phyloP scores from a whole-genome alignment of 345 rosid species.

The Eucalyptus brandiana region DNA sequence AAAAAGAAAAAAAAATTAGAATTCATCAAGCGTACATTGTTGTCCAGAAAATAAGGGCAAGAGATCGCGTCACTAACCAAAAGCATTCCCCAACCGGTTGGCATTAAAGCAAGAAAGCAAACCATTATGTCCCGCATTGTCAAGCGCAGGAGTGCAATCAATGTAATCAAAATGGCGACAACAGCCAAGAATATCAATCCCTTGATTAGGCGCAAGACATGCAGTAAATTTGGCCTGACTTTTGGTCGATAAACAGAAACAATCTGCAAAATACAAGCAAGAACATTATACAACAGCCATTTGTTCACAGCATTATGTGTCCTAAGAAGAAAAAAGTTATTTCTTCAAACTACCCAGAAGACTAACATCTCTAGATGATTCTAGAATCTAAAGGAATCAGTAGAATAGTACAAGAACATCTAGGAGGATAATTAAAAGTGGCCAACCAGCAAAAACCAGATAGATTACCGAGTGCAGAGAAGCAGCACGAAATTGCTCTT shows the following conservation, averaged over 20 bases:
- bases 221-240: constrained; percentile 83
- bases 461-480: neutral
- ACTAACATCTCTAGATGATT: neutral
- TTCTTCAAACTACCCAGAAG: neutral
- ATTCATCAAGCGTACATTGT: neutral
- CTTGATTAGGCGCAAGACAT: constrained; percentile 74
- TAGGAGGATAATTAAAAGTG: neutral
- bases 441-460: neutral
- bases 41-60: neutral
- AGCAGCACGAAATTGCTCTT: neutral
- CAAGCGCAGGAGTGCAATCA: constrained; percentile 75
- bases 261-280: constrained; percentile 29
- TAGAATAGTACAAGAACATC: neutral
- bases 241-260: constrained; percentile 76
- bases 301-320: neutral
- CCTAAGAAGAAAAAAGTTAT: neutral
- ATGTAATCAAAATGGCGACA: constrained; percentile 54
- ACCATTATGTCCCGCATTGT: constrained; percentile 72
- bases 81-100: constrained; percentile 98
- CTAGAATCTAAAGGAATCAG: neutral
- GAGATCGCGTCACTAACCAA: constrained; percentile 32
- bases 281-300: neutral
- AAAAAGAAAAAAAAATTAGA: neutral
- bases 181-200: constrained; percentile 87
- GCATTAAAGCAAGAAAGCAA: constrained; percentile 95